These are phyloP conservation scores for Penicillium frequentans DNA, from an alignment of 2,329 filamentous ascomycete genomes.

Conservation along the genomic window DNA sequence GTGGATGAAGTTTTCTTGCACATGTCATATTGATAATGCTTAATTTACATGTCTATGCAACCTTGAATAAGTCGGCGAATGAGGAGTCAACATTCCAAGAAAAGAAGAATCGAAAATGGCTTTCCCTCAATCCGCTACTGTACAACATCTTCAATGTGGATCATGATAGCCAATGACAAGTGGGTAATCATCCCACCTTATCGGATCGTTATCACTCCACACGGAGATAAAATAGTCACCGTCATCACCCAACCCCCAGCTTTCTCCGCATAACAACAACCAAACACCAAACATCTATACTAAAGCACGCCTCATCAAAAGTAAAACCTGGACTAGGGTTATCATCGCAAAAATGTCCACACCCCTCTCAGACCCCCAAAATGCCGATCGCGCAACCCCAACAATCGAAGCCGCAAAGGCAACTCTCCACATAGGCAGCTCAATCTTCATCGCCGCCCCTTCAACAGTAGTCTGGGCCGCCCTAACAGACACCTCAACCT, in stretches of 20 bases:
- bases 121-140: background rate
- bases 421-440: slow-evolving; percentile 32
- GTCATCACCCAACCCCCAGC: background rate
- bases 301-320: background rate
- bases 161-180: slow-evolving; percentile 27
- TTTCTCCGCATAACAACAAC: background rate
- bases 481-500: slow-evolving; percentile 47
- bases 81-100: background rate
- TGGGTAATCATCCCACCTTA: slow-evolving; percentile 1
- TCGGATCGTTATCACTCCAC: background rate
- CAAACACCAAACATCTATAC: background rate
- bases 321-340: no score
- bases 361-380: slow-evolving; percentile 15
- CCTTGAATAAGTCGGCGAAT: background rate
- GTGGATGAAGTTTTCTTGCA: background rate
- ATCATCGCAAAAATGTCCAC: background rate
- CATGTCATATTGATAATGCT: background rate
- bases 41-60: background rate
- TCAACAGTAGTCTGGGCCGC: slow-evolving; percentile 45
- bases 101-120: background rate
- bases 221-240: background rate
- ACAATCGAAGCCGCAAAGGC: slow-evolving; percentile 33
- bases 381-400: slow-evolving; percentile 29
- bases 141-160: slow-evolving; percentile 8
- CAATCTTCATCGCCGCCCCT: slow-evolving; percentile 42